Evolutionary conservation across 345 rosid species (phyloP).

Genomic region (Citrus inodora): DNA sequence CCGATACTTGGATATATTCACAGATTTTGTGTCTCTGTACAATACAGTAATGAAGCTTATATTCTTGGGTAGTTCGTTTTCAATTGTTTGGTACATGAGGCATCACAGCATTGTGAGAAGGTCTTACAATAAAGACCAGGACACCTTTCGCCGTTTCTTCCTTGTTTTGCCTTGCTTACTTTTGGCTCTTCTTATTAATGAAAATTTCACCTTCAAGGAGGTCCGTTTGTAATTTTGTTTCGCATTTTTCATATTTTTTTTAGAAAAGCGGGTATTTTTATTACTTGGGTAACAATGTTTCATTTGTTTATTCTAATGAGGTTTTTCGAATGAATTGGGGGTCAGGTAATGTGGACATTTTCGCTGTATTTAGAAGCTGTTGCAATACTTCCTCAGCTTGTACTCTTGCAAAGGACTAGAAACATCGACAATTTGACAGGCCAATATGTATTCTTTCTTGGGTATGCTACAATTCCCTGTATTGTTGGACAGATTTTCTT

Average conservation of each 20-base stretch:
- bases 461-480: slow-evolving; percentile 34
- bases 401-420: slow-evolving; percentile 71
- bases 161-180: slow-evolving; percentile 65
- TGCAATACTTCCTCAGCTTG: slow-evolving; percentile 83
- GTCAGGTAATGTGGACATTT: slow-evolving; percentile 74
- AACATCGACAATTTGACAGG: slow-evolving; percentile 83
- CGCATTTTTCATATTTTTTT: background rate
- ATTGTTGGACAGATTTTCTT: background rate
- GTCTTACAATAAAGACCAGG: slow-evolving; percentile 75
- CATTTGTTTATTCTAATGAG: background rate
- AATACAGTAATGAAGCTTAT: slow-evolving; percentile 78
- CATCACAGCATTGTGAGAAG: slow-evolving; percentile 62
- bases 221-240: slow-evolving; percentile 20
- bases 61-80: slow-evolving; percentile 76
- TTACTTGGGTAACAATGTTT: no score
- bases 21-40: slow-evolving; percentile 59
- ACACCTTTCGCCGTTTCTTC: slow-evolving; percentile 64
- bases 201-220: slow-evolving; percentile 70
- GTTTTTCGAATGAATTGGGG: background rate
- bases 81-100: slow-evolving; percentile 84
- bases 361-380: slow-evolving; percentile 78
- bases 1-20: slow-evolving; percentile 82
- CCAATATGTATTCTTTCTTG: slow-evolving; percentile 73
- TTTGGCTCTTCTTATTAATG: slow-evolving; percentile 60
- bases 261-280: background rate